phyloP scores from a whole-genome alignment of 257 asterid genomes.

The Solanum virginianum region DNA sequence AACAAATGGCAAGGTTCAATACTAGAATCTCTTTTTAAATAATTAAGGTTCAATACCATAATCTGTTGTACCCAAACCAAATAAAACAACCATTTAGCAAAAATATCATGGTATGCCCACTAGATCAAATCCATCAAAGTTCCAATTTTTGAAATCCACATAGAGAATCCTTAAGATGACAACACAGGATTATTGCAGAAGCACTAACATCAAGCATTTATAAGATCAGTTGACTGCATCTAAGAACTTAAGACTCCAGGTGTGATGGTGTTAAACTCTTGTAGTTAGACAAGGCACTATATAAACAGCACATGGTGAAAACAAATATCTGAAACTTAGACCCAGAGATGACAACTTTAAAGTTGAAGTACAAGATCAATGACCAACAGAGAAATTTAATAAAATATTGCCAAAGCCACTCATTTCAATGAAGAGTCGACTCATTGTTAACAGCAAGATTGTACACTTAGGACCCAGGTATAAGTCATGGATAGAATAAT shows the following conservation, averaged over 20 bases:
- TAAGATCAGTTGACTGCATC: not conserved
- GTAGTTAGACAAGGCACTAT: not conserved
- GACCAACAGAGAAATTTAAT: not conserved
- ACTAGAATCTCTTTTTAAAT: not conserved
- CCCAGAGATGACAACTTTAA: not conserved
- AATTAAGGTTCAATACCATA: not conserved
- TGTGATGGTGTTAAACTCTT: not conserved
- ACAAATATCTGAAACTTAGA: not conserved
- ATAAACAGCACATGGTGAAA: not conserved
- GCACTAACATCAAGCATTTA: not conserved
- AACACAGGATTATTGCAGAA: not conserved
- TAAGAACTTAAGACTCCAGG: not conserved
- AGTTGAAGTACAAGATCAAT: not conserved
- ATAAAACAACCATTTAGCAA: not conserved
- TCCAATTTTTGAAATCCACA: not conserved
- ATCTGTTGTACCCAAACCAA: not conserved
- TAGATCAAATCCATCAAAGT: not conserved
- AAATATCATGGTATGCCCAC: not conserved
- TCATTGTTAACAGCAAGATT: not conserved
- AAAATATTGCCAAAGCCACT: not conserved
- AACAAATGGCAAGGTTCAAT: not conserved
- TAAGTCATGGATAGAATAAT: not conserved
- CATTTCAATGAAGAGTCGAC: not conserved
- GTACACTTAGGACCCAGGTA: not conserved
- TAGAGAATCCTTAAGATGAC: not conserved